A percentile compares a stretch with the other conserved stretches of the same genome.
phyloP scores from a whole-genome alignment of 2,329 filamentous ascomycete species.

The Ambrosiella beaveri region DNA sequence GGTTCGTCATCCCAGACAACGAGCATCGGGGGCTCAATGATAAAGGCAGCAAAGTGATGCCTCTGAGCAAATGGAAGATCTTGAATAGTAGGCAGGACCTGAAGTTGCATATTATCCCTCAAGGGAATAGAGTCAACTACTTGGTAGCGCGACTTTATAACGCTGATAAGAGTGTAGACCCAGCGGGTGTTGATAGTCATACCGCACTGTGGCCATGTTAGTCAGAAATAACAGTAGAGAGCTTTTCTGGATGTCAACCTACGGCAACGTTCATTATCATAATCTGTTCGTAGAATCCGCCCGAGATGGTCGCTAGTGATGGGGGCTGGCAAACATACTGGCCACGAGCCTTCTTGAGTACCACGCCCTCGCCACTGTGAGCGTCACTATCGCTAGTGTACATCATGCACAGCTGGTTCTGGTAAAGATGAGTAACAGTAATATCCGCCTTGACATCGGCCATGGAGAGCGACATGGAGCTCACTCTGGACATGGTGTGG shows the following conservation, averaged over 20 bases:
- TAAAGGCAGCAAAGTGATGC: conserved; percentile 49
- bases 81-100: conserved; percentile 41
- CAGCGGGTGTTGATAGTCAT: conserved; percentile 52
- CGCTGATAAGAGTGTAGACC: conserved; percentile 39
- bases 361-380: conserved; percentile 18
- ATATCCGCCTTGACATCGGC: conserved; percentile 13
- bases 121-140: conserved; percentile 38
- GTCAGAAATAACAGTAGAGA: neutral
- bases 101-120: conserved; percentile 38
- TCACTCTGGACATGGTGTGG: conserved; percentile 7
- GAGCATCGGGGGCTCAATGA: conserved; percentile 38
- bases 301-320: conserved; percentile 21
- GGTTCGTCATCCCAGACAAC: conserved; percentile 49
- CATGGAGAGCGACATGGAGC: conserved; percentile 9
- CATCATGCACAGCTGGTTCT: conserved; percentile 13
- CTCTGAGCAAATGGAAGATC: conserved; percentile 42
- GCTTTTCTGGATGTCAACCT: conserved; percentile 17
- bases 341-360: conserved; percentile 23
- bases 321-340: conserved; percentile 24
- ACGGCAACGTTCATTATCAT: conserved; percentile 34
- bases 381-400: conserved; percentile 9
- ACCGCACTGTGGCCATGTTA: conserved; percentile 29
- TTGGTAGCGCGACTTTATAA: conserved; percentile 24
- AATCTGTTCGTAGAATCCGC: conserved; percentile 29
- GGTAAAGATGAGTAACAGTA: conserved; percentile 13